Conservation (phyloP, 257 asterid genomes). For the Mentha longifolia region DNA sequence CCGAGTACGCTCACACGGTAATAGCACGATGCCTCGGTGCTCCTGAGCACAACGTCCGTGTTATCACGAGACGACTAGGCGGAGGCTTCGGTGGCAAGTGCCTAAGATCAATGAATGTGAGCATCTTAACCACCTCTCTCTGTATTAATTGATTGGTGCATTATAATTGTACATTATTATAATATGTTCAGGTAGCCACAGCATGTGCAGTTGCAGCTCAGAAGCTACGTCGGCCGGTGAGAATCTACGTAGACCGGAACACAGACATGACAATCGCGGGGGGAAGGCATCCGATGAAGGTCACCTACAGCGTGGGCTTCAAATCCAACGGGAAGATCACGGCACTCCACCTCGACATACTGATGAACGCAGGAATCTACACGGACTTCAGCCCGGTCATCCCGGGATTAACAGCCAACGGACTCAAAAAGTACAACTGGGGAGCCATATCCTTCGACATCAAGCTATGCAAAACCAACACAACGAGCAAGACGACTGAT, state of each 20-base stretch:
- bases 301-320: conserved; percentile 31
- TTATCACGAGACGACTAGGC: conserved; percentile 28
- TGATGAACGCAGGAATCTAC: conserved; percentile 19
- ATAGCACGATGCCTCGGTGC: conserved; percentile 34
- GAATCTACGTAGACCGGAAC: conserved; percentile 27
- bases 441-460: conserved; percentile 33
- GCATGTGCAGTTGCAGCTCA: conserved; percentile 41
- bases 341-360: conserved; percentile 21
- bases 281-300: conserved; percentile 37
- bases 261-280: conserved; percentile 35
- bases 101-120: conserved; percentile 22
- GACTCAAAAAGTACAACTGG: conserved; percentile 29
- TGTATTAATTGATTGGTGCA: too few species aligned
- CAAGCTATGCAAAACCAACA: conserved; percentile 29
- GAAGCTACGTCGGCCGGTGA: conserved; percentile 29
- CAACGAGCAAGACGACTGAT: conserved; percentile 15
- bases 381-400: conserved; percentile 19
- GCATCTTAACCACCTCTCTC: too few species aligned
- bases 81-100: conserved; percentile 37
- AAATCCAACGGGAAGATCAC: conserved; percentile 32
- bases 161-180: too few species aligned
- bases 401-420: not conserved
- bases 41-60: conserved; percentile 33
- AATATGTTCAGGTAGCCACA: conserved; percentile 21
- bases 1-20: conserved; percentile 18